Evolutionary conservation across 2,329 filamentous ascomycete species (phyloP), one percentile per base, ranked within the genome.

Genomic region (Diaporthe helianthi): DNA sequence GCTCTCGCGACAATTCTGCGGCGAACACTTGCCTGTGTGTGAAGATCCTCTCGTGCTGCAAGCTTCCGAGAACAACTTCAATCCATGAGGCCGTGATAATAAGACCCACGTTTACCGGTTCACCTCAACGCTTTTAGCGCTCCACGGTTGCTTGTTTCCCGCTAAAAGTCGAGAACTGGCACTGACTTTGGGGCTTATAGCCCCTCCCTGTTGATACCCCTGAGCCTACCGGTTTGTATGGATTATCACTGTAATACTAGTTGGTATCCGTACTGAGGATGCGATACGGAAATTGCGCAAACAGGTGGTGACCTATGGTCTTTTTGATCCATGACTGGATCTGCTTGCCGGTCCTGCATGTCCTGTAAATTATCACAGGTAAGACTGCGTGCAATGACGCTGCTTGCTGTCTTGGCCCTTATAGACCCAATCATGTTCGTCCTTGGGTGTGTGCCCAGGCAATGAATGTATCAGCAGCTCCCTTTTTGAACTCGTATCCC

Each of bases 231-330:
- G 8, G 22, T 29, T n/a, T 68, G 69, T 68, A 68, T 68, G 69
- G 69, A 52, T 51, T 53, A 65, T 65, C 55, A 60, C 51, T 60
- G 41, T 58, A 70, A 70, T 58, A 53, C 49, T 70, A 47, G 51
- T 49, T 58, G 58, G 54, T 63, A 52, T 68, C 65, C 58, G 61
- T 68, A 49, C 58, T 41, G 17, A 22, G 24, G 15, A 41, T 38
- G 19, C 22, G 29, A 33, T 9, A 24, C 41, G 26, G 15, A 29
- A 26, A 54, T 46, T 33, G 6, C 31, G 33, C 51, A 47, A 17
- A 38, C 19, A 49, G 13, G 41, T 49, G 13, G 41, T 49, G 41
- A 47, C 29, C 31, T 4, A 2, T 54, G 36, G 24, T 54, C 63
- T 15, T 3, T 26, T 31, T 36, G 58, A 63, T 33, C 29, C n/a